These are phyloP conservation scores for Hymenoscyphus occultus DNA, from an alignment of 2,329 filamentous ascomycete genomes.

Conservation along the genomic window DNA sequence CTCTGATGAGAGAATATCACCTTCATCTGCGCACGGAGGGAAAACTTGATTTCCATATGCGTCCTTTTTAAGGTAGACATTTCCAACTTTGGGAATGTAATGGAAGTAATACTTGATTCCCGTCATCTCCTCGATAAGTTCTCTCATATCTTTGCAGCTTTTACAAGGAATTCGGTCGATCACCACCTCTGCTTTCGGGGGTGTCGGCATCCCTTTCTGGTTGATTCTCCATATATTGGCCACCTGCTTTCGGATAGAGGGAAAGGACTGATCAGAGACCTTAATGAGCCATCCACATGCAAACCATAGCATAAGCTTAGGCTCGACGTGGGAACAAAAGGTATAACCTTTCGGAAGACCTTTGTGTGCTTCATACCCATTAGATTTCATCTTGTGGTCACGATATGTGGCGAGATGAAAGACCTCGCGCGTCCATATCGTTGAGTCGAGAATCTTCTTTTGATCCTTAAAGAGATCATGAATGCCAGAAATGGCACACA, in stretches of 20 bases:
- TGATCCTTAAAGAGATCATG: not conserved
- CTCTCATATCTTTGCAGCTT: slow-evolving; percentile 1
- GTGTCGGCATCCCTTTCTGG: not conserved
- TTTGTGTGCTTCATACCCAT: not conserved
- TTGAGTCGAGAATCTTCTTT: not conserved
- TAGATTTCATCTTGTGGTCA: not conserved
- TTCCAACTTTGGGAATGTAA: slow-evolving; percentile 4
- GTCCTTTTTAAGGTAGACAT: slow-evolving; percentile 1
- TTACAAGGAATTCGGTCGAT: not conserved
- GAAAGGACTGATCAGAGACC: not conserved
- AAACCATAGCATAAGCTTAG: slow-evolving; percentile 8
- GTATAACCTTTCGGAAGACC: not conserved
- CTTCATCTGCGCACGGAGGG: slow-evolving; percentile 2
- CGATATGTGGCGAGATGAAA: not conserved
- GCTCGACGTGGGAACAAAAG: slow-evolving; percentile 4
- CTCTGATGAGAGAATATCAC: not conserved
- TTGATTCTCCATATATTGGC: not conserved
- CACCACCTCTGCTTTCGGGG: slow-evolving; percentile 1
- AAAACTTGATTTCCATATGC: not conserved
- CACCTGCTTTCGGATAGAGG: slow-evolving; percentile 3
- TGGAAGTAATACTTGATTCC: slow-evolving; percentile 2
- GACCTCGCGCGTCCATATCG: not conserved
- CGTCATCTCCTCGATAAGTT: not conserved
- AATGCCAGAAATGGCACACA: not conserved
- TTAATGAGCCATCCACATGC: slow-evolving; percentile 5